Base-by-base conservation (phyloP, 2,329 filamentous ascomycete species). In the Ophiocordyceps robertsii region DNA sequence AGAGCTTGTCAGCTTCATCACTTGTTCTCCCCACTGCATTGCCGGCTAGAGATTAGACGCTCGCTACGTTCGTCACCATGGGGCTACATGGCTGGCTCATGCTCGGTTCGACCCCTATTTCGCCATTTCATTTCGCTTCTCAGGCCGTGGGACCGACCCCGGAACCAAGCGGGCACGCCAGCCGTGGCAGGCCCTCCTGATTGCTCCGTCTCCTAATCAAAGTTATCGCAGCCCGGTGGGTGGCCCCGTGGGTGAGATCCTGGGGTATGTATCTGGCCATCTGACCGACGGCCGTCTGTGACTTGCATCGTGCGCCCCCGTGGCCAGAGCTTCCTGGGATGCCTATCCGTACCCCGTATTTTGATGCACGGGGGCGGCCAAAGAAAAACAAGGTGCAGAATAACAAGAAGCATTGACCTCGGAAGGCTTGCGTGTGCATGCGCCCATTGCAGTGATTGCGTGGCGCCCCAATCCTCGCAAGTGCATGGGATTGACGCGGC, bases 41-140 rank as follows among this genome's bases (percentile, higher is more conserved):
- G 36, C 27, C 16, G 37, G 37, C 31, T 31, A 3, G 37, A 16
- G 31, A 13, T 14, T 37, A n/a, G 19, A 37, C n/a, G 8, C 33
- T 17, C 33, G 13, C 19, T 16, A 16, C 6, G 14, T 36, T 36
- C n/a, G n/a, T 36, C n/a, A 14, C 33, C 33, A 16, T 36, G 33
- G 14, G 33, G 33, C 19, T 36, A 17, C 33, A 36, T 36, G 12
- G 17, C 14, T 9, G 17, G 33, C 33, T 43, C 38, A 38, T 43
- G 37, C 33, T 33, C 31, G 30, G 21, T 14, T 36, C 35, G 21
- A 21, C 29, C 39, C 40, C 40, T 29, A 33, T 43, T 40, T 40
- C 42, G 48, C 46, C 46, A 46, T 48, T 50, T 55, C 51, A 58
- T 60, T 44, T 59, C 56, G 54, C 55, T 60, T 56, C 51, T 51